Conservation (phyloP, 2,329 filamentous ascomycete genomes). For the Byssoonygena ceratinophila region DNA sequence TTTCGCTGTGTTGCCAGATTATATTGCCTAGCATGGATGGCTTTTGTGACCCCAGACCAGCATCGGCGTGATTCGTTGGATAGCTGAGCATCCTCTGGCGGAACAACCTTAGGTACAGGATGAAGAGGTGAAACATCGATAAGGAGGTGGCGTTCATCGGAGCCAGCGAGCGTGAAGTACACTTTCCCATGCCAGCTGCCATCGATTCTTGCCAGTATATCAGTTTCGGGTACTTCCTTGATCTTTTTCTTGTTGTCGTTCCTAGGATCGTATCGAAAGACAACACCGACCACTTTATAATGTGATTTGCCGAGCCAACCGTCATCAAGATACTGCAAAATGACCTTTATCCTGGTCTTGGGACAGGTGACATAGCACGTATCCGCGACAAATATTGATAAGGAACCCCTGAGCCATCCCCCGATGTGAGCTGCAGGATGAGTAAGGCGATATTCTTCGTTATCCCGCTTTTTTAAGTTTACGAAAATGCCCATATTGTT, state of each 20-base stretch:
- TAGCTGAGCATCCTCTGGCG: conserved; percentile 66
- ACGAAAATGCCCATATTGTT: conserved; percentile 97
- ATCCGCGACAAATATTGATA: conserved; percentile 84
- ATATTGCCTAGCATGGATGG: conserved; percentile 75
- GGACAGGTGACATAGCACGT: conserved; percentile 78
- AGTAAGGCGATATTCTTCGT: conserved; percentile 89
- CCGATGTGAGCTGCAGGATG: conserved; percentile 90
- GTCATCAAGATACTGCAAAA: conserved; percentile 86
- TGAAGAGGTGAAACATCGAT: conserved; percentile 79
- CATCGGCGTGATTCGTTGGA: conserved; percentile 81
- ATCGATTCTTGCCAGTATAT: conserved; percentile 69
- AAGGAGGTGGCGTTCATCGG: conserved; percentile 53
- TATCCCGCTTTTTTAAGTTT: conserved; percentile 62
- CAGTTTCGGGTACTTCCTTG: conserved; percentile 75
- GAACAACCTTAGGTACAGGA: conserved; percentile 67
- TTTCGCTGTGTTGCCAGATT: conserved; percentile 75
- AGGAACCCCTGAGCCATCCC: conserved; percentile 72
- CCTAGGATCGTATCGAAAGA: conserved; percentile 81
- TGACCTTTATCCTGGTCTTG: conserved; percentile 83
- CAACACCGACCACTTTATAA: conserved; percentile 80
- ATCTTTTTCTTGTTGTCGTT: conserved; percentile 71
- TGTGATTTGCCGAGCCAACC: conserved; percentile 87
- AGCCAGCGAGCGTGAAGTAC: conserved; percentile 46
- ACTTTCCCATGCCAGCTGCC: conserved; percentile 74
- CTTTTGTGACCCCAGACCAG: conserved; percentile 78